Evolutionary conservation across 139 green algal species (phyloP).

Genomic region (Astrephomene gubernaculifera): DNA sequence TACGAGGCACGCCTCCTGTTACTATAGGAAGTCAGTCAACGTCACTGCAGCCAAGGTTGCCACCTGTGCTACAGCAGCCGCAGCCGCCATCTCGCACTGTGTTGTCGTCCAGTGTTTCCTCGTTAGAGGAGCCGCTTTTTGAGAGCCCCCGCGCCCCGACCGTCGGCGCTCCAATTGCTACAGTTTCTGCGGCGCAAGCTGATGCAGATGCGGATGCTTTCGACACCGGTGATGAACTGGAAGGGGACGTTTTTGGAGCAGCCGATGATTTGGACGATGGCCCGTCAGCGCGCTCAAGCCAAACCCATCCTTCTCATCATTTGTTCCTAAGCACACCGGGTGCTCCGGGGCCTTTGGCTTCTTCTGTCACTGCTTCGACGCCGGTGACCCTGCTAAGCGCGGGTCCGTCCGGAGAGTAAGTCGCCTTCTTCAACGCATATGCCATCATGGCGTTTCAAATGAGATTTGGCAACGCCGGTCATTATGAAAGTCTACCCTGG

Average conservation of each 20-base stretch:
- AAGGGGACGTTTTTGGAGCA: slow-evolving; percentile 11
- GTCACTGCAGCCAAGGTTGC: slow-evolving; percentile 8
- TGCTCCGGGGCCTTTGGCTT: slow-evolving; percentile 6
- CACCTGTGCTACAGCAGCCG: slow-evolving; percentile 5
- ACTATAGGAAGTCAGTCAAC: background rate
- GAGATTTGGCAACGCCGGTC: too few relatives aligned
- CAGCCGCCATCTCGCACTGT: background rate
- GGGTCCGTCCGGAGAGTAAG: slow-evolving; percentile 28
- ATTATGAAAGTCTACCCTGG: too few relatives aligned
- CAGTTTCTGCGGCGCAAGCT: background rate
- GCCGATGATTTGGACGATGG: slow-evolving; percentile 1
- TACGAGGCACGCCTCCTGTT: background rate
- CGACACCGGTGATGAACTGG: background rate
- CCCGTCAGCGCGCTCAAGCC: slow-evolving; percentile 4
- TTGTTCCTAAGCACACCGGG: slow-evolving; percentile 3
- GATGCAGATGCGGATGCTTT: slow-evolving; percentile 1
- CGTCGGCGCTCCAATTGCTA: background rate
- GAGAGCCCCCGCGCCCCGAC: background rate
- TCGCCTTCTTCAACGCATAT: too few relatives aligned
- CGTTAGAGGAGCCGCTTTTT: slow-evolving; percentile 14
- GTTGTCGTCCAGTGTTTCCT: slow-evolving; percentile 5
- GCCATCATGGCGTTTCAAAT: too few relatives aligned
- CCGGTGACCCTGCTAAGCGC: slow-evolving; percentile 1
- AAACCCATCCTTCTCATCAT: slow-evolving; percentile 16
- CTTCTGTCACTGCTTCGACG: background rate